Base-by-base conservation (phyloP, 2,329 filamentous ascomycete genomes). In the Verticillium klebahnii region DNA sequence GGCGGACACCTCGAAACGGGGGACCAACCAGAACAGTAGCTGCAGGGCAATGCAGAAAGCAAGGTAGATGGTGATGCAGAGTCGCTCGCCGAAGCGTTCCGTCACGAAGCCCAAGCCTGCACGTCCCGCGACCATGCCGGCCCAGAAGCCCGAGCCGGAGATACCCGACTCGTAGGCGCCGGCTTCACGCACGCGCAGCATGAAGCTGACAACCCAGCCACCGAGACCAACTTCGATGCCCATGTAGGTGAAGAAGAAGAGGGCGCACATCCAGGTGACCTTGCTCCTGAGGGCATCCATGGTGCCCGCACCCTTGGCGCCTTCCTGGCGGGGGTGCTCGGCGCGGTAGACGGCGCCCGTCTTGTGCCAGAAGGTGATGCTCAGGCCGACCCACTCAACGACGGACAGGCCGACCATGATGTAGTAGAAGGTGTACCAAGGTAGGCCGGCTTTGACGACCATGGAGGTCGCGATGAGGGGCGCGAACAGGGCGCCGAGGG, bases 161-260 rank as follows among this genome's bases (percentile, higher is more conserved):
- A 91, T 88, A 31, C 90, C 90, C n/a, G 87, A 87, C 0, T 85
- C 84, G 67, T 91, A 92, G 0, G 84, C 74, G 2, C 76, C 81
- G 1, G 86, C 89, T 6, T 87, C 75, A 15, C 91, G 83, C 11
- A 91, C 86, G 14, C 84, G 82, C 6, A 91, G 85, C 89, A 93
- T 93, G 71, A 93, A 93, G 0, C 87, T 88, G 37, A 92, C 88
- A 37, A 93, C 87, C 91, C 91, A 94, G 4, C 91, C 91, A 25
- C 89, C 89, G 1, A 92, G 80, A 0, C 86, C 87, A 58, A 90
- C 76, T 74, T 93, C 90, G 0, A 87, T 80, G 0, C 90, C 90
- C 23, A 92, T 88, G 69, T 93, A 93, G 3, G 84, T 82, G 34
- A 92, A 84, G 56, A 93, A 80, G 71, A 93, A 93, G 0, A 88